A percentile compares a stretch with the other conserved stretches of the same genome.
Evolutionary conservation across 441 rosid genomes (phyloP).

Genomic region (Adansonia madagascariensis): DNA sequence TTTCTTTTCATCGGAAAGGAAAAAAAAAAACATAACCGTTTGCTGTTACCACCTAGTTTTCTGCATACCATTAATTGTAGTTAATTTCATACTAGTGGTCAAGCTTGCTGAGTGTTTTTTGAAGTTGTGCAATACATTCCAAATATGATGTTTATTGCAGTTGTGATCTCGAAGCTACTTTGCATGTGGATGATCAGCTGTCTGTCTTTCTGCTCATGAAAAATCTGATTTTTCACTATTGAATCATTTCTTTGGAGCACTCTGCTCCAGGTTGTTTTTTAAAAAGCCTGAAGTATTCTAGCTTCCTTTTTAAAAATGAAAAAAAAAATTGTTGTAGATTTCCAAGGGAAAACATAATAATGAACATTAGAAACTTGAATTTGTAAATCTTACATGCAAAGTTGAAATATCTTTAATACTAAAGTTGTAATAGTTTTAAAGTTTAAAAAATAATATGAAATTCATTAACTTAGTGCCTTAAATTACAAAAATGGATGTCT

Average conservation of each 20-base stretch:
- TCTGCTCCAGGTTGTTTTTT: neutral
- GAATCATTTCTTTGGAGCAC: neutral
- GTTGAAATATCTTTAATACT: neutral
- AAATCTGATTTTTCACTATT: neutral
- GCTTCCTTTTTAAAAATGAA: neutral
- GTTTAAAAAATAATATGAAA: neutral
- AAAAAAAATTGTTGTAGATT: neutral
- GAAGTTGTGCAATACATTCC: slow-evolving; percentile 2
- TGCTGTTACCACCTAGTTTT: slow-evolving; percentile 1
- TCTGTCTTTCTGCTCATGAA: neutral
- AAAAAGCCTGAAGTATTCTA: neutral
- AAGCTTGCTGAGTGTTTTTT: slow-evolving; percentile 1
- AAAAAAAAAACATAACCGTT: neutral
- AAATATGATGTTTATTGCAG: neutral
- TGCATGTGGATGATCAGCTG: neutral
- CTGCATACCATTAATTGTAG: neutral
- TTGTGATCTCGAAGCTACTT: slow-evolving; percentile 8
- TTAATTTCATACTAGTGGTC: neutral
- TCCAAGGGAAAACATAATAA: neutral
- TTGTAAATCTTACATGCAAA: neutral
- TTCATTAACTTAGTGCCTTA: neutral
- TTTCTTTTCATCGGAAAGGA: slow-evolving; percentile 8
- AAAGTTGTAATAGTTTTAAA: neutral
- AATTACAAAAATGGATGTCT: neutral
- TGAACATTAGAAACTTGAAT: slow-evolving; percentile 9